Evolutionary conservation across 768 basidiomycete species (phyloP).

Genomic region (Glaciozyma antarctica): DNA sequence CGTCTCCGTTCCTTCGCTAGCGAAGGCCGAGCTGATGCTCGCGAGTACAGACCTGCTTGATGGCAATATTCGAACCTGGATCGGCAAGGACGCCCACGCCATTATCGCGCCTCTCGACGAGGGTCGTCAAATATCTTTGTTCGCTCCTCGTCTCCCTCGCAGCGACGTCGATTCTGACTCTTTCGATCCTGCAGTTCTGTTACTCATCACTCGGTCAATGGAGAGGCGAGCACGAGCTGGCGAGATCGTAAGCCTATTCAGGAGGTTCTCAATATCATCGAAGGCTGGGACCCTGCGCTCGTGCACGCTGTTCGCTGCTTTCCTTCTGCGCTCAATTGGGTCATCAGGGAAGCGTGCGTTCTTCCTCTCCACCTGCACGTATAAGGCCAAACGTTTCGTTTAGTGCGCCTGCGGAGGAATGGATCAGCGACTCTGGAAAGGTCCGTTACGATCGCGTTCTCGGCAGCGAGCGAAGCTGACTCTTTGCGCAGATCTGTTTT

Average conservation of each 20-base stretch:
- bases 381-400: background rate
- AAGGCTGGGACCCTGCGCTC: constrained; percentile 8
- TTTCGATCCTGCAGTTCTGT: background rate
- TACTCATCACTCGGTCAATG: constrained; percentile 1
- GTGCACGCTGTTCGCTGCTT: background rate
- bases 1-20: background rate
- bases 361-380: background rate
- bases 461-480: background rate
- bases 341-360: background rate
- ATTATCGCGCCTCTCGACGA: constrained; percentile 8
- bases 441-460: background rate
- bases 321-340: background rate
- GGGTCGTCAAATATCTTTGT: constrained; percentile 6
- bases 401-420: background rate
- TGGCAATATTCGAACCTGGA: background rate
- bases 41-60: background rate
- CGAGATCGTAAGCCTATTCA: constrained; percentile 2
- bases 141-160: background rate
- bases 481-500: background rate
- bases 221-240: background rate
- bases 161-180: background rate
- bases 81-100: background rate
- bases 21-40: background rate
- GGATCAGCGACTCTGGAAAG: constrained; percentile 2
- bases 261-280: constrained; percentile 1